Percentiles rank a stretch among this genome's conserved stretches.
Conservation (phyloP, 1,284 basidiomycete species). For the Fomes fomentarius region DNA sequence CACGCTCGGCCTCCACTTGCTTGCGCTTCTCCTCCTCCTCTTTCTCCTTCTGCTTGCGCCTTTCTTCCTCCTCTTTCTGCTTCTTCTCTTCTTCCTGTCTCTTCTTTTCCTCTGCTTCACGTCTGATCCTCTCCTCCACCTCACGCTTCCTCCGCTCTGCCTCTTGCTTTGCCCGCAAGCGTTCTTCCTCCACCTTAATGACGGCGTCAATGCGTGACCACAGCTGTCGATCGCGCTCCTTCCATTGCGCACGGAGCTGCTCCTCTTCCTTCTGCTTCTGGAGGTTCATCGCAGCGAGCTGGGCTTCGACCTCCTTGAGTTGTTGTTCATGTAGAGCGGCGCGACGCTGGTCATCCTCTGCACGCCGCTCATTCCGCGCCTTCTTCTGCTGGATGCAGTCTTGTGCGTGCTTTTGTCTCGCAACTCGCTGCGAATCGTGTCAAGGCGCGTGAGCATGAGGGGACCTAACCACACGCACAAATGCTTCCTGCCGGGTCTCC, state of each 20-base stretch:
- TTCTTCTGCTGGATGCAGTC: conserved; percentile 43
- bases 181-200: conserved; percentile 71
- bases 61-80: conserved; percentile 44
- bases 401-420: conserved; percentile 54
- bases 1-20: conserved; percentile 40
- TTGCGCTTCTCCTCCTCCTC: conserved; percentile 39
- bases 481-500: conserved; percentile 66
- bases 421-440: conserved; percentile 49
- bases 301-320: conserved; percentile 48
- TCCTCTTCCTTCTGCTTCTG: conserved; percentile 51
- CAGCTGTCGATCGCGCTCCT: conserved; percentile 51
- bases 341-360: conserved; percentile 41
- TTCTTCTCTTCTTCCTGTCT: conserved; percentile 34
- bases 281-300: conserved; percentile 46
- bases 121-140: conserved; percentile 30
- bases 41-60: conserved; percentile 36
- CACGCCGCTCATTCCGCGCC: conserved; percentile 40
- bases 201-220: conserved; percentile 65
- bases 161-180: conserved; percentile 51
- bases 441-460: neutral
- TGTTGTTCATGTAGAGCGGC: conserved; percentile 48
- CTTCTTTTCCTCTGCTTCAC: conserved; percentile 38
- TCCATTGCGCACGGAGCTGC: conserved; percentile 48
- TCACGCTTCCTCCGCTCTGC: conserved; percentile 32
- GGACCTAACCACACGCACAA: conserved; percentile 55